Conservation (phyloP, 164 flowering plant species). For the Dillenia suffruticosa region DNA sequence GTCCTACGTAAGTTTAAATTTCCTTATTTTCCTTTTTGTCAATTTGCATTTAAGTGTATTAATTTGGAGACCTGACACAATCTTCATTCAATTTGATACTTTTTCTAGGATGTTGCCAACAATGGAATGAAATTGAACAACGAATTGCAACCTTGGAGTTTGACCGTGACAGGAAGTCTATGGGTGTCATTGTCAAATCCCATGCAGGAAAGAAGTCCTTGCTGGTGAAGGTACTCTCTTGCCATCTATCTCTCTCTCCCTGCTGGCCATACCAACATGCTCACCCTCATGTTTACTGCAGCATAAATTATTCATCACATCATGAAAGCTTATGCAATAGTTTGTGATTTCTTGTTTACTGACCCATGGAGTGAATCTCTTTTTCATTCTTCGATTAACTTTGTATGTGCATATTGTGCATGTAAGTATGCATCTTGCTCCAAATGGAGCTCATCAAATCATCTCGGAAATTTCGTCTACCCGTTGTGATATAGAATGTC, state of each 20-base stretch:
- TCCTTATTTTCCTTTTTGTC: not conserved
- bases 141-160: conserved; percentile 55
- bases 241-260: conserved; percentile 2
- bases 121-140: conserved; percentile 30
- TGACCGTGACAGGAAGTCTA: conserved; percentile 55
- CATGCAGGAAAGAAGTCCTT: conserved; percentile 32
- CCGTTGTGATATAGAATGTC: no score
- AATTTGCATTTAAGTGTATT: not conserved
- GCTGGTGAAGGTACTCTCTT: conserved; percentile 35
- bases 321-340: not conserved
- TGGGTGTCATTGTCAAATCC: conserved; percentile 50
- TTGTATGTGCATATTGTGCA: no score
- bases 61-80: not conserved
- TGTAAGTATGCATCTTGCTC: no score
- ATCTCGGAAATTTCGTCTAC: no score
- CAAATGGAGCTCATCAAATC: no score
- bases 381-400: not conserved
- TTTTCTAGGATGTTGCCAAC: conserved; percentile 30
- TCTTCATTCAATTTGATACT: not conserved
- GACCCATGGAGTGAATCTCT: not conserved
- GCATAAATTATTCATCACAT: not conserved
- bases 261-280: conserved; percentile 1
- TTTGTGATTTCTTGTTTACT: not conserved
- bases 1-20: conserved; percentile 22
- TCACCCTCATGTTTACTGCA: no score